Evolutionary conservation across 108 stramenopile genomes (phyloP), one percentile per base, ranked within the genome.

Genomic region (Cyclostephanos invisitatus): DNA sequence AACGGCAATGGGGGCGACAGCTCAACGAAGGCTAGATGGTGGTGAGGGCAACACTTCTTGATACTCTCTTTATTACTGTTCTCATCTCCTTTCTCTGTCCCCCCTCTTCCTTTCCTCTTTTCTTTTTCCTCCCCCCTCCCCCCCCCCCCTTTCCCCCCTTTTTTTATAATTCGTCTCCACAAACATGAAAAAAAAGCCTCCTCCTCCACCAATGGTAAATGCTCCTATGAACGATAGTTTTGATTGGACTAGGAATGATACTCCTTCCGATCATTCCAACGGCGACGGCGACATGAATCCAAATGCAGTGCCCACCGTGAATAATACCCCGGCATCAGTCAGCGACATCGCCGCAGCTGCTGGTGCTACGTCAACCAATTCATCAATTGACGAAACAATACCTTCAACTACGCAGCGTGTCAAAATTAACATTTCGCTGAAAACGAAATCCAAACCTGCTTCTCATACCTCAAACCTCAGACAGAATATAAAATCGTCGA

Each of bases 381-480:
- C 53, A 25, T 27, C 27, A 11, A 9, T 21, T 5, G 28, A 55
- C 14, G 28, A 14, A 59, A 37, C 28, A 37, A 36, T 15, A 15
- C 1, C 36, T 37, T 17, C 58, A 59, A 24, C 58, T 24, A 18
- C 49, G 32, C 70, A 48, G 38, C 70, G 60, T 53, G 61, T 61
- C 48, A 72, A 72, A 38, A 72, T 72, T 46, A 62, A 62, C 70
- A 72, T 72, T 18, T 72, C 61, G 12, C 70, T 72, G 9, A 72
- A 72, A 24, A 72, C 49, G 70, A 72, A 72, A 49, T 60, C 56
- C 40, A 71, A 37, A 62, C 56, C 56, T 0, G 27, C 57, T 10
- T 47, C 36, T 9, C 22, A 20, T 5, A 22, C 32, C 48, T 66
- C 50, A 66, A 22, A 14, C 21, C 28, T 48, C 20, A 42, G 38